Evolutionary conservation across 176 grass and related monocot species (phyloP).

Genomic region (Ampelocalamus luodianensis): DNA sequence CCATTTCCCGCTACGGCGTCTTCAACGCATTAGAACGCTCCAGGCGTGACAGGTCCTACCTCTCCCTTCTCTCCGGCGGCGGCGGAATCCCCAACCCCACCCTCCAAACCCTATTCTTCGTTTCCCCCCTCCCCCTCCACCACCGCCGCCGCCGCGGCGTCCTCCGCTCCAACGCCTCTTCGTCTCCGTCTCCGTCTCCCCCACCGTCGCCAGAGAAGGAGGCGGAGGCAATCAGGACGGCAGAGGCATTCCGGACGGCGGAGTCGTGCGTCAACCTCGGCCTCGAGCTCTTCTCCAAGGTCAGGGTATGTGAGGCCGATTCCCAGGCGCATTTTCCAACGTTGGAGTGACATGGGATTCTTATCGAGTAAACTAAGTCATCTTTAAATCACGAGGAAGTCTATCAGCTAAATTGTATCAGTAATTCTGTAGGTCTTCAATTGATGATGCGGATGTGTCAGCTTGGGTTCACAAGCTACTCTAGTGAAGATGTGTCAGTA

Average conservation of each 20-base stretch:
- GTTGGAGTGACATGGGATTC: neutral
- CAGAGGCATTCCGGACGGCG: conserved; percentile 72
- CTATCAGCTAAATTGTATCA: neutral
- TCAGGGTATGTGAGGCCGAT: conserved; percentile 61
- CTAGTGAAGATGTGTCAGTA: neutral
- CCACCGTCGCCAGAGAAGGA: conserved; percentile 56
- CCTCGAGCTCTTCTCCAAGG: conserved; percentile 84
- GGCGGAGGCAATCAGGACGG: conserved; percentile 44
- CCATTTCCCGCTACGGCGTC: no score
- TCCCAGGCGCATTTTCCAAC: neutral
- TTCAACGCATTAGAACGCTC: no score
- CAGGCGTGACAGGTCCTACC: no score
- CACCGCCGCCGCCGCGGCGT: conserved; percentile 6
- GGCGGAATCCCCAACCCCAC: neutral
- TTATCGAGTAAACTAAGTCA: neutral
- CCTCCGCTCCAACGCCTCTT: conserved; percentile 48
- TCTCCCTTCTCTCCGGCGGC: conserved; percentile 4
- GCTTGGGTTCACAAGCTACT: neutral
- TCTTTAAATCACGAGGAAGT: neutral
- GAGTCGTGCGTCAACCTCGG: conserved; percentile 89
- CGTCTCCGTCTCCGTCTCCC: conserved; percentile 47
- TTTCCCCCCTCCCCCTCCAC: neutral
- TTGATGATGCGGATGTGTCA: neutral
- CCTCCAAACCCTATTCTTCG: conserved; percentile 13
- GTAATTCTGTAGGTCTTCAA: neutral